Percentiles rank a stretch among this genome's conserved stretches.
Evolutionary conservation across 257 asterid genomes (phyloP).

Genomic region (Mentha longifolia): DNA sequence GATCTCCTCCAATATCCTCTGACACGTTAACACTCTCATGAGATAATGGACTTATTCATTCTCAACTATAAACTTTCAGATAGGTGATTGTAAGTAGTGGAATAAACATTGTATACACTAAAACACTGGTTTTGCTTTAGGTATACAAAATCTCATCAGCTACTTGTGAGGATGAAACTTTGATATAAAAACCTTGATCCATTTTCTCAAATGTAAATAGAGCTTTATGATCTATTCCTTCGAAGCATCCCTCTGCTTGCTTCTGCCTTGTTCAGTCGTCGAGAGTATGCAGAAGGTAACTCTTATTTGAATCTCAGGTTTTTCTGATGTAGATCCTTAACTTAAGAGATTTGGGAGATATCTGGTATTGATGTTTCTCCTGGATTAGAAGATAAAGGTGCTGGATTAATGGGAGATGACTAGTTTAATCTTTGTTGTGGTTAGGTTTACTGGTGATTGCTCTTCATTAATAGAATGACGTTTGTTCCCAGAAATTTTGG

Average conservation of each 20-base stretch:
- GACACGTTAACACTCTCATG: too few species aligned
- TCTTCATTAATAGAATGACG: constrained; percentile 7
- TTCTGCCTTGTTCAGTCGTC: background rate
- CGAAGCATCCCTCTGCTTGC: too few species aligned
- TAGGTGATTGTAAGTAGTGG: too few species aligned
- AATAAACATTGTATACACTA: too few species aligned
- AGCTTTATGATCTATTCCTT: too few species aligned
- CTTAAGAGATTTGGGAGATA: background rate
- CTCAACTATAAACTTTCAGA: too few species aligned
- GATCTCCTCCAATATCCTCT: too few species aligned
- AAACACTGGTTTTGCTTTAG: too few species aligned
- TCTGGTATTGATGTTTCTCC: background rate
- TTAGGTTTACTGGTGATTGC: constrained; percentile 12
- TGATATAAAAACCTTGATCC: constrained; percentile 19
- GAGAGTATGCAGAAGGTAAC: constrained; percentile 6
- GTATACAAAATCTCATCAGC: too few species aligned
- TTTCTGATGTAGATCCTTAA: constrained; percentile 18
- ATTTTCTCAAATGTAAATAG: constrained; percentile 4
- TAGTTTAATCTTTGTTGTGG: background rate
- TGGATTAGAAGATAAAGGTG: constrained; percentile 22
- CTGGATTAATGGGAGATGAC: background rate
- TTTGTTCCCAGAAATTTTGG: constrained; percentile 6
- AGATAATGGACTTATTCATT: too few species aligned
- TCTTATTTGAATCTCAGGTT: constrained; percentile 1
- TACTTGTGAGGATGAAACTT: constrained; percentile 33